Evolutionary conservation across 495 filamentous ascomycete genomes (phyloP).

Genomic region (Talaromyces wortmannii): DNA sequence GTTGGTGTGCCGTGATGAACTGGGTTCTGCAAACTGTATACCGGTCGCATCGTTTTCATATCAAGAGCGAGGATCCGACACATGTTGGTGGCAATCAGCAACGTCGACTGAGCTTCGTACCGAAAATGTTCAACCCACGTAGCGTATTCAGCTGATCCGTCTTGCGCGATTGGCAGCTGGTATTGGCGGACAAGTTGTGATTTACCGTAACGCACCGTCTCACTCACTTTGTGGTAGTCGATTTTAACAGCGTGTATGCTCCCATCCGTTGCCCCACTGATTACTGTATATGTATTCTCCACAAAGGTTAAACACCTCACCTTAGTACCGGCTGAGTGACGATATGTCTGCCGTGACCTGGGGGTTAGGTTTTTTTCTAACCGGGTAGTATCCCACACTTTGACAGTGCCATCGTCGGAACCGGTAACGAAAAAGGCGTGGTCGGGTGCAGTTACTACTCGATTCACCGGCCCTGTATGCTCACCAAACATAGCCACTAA

Average conservation of each 20-base stretch:
- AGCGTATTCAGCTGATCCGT: constrained; percentile 56
- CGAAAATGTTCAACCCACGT: constrained; percentile 93
- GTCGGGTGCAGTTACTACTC: constrained; percentile 78
- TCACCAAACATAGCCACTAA: constrained; percentile 85
- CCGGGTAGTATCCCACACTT: constrained; percentile 86
- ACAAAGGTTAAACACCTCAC: constrained; percentile 83
- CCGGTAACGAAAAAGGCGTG: constrained; percentile 93
- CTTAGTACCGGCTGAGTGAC: constrained; percentile 59
- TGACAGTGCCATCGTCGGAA: constrained; percentile 87
- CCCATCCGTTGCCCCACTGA: constrained; percentile 85
- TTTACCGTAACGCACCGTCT: constrained; percentile 67
- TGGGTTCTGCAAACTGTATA: constrained; percentile 81
- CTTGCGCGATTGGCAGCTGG: constrained; percentile 51
- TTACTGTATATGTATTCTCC: constrained; percentile 88
- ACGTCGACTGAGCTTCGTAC: constrained; percentile 67
- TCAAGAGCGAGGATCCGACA: constrained; percentile 79
- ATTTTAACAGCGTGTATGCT: constrained; percentile 85
- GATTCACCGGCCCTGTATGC: constrained; percentile 75
- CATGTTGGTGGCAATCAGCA: constrained; percentile 81
- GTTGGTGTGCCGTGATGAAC: constrained; percentile 91
- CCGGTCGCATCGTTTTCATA: constrained; percentile 74
- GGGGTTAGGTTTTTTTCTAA: constrained; percentile 86
- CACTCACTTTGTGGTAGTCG: constrained; percentile 57
- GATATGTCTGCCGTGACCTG: constrained; percentile 80
- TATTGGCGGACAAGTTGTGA: constrained; percentile 71